Conservation (phyloP, 1,284 basidiomycete species). For the Mycena citricolor region DNA sequence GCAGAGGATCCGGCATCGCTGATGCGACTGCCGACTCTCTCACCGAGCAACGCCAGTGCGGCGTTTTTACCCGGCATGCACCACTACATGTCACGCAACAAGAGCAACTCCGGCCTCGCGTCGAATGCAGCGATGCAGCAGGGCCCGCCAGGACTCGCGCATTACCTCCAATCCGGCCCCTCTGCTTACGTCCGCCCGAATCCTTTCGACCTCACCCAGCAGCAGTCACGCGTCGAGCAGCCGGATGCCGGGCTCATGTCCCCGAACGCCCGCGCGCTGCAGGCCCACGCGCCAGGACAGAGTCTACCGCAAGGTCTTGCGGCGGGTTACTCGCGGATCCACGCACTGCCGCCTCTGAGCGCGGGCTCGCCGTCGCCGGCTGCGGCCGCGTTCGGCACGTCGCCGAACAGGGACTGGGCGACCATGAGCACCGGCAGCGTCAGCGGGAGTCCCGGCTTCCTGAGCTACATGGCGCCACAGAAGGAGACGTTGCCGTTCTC, state of each 20-base stretch:
- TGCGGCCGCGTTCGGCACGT: slow-evolving; percentile 31
- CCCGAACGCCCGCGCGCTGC: slow-evolving; percentile 66
- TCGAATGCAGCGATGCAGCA: slow-evolving; percentile 20
- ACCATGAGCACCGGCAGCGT: slow-evolving; percentile 19
- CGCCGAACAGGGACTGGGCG: slow-evolving; percentile 26
- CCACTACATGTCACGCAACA: slow-evolving; percentile 43
- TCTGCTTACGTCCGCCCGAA: slow-evolving; percentile 20
- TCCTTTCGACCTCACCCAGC: slow-evolving; percentile 45
- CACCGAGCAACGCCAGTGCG: slow-evolving; percentile 72
- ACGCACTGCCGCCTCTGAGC: slow-evolving; percentile 60
- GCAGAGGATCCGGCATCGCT: too few relatives aligned
- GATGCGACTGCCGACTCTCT: too few relatives aligned
- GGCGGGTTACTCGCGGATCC: slow-evolving; percentile 82
- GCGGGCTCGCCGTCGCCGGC: slow-evolving; percentile 43
- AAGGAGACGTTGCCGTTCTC: too few relatives aligned
- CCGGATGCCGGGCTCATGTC: slow-evolving; percentile 42
- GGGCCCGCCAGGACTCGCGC: slow-evolving; percentile 20
- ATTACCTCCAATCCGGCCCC: slow-evolving; percentile 19
- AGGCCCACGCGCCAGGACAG: slow-evolving; percentile 81
- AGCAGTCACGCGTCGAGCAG: slow-evolving; percentile 27
- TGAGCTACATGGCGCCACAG: slow-evolving; percentile 14
- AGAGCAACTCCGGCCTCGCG: slow-evolving; percentile 13
- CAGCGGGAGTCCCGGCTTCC: slow-evolving; percentile 14
- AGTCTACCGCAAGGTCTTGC: slow-evolving; percentile 86
- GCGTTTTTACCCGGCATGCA: slow-evolving; percentile 70